These are phyloP conservation scores for Myxozyma neotropica DNA, from an alignment of 805 yeast genomes.

Conservation along the genomic window DNA sequence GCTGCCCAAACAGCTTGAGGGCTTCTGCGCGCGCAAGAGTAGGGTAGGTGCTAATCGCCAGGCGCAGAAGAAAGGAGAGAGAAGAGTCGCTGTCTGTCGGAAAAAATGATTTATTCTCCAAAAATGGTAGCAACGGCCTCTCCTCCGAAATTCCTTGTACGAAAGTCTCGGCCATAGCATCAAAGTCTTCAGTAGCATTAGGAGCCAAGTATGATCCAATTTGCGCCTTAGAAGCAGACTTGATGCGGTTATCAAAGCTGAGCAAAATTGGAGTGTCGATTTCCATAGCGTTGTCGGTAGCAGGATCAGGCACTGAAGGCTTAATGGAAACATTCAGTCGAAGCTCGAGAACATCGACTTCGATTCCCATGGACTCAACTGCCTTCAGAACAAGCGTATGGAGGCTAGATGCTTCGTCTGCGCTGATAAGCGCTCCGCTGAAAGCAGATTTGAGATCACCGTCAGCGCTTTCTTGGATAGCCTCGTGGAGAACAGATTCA, in stretches of 20 bases:
- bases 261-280: slow-evolving; percentile 42
- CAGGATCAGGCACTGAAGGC: neutral
- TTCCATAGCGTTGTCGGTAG: slow-evolving; percentile 28
- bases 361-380: slow-evolving; percentile 29
- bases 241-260: slow-evolving; percentile 19
- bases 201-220: slow-evolving; percentile 21
- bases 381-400: slow-evolving; percentile 28
- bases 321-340: slow-evolving; percentile 33
- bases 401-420: neutral
- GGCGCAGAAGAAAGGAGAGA: slow-evolving; percentile 42
- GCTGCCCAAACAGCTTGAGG: slow-evolving; percentile 34
- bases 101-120: slow-evolving; percentile 18
- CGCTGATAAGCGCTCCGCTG: slow-evolving; percentile 2
- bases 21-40: slow-evolving; percentile 44
- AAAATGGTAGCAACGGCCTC: slow-evolving; percentile 10
- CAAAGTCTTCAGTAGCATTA: slow-evolving; percentile 24
- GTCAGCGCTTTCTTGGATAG: slow-evolving; percentile 2
- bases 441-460: slow-evolving; percentile 2
- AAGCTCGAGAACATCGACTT: slow-evolving; percentile 33
- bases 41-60: slow-evolving; percentile 42
- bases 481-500: slow-evolving; percentile 5
- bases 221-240: slow-evolving; percentile 1
- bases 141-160: slow-evolving; percentile 24
- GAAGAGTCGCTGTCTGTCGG: slow-evolving; percentile 16
- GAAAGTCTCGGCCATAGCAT: slow-evolving; percentile 19